Base-by-base conservation (phyloP, 2,329 filamentous ascomycete genomes). In the Tolypocladium album region DNA sequence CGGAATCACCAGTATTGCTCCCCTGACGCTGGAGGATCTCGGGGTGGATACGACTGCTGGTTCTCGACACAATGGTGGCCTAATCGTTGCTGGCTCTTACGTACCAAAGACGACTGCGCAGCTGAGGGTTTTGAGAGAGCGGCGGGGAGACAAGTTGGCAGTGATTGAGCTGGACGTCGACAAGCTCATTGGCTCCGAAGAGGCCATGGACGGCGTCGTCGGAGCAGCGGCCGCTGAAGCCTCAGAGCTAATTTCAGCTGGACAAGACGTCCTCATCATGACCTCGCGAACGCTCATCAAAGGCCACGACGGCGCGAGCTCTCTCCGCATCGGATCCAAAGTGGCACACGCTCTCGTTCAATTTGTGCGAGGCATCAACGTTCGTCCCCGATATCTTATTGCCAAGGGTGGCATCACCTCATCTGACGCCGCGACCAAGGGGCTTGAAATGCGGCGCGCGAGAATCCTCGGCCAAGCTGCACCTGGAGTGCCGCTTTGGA, bases 381-480 rank as follows among this genome's bases (percentile, higher is more conserved):
- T 76, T 3, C 71, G 76, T 22, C 82, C 82, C 11, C 70, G 81
- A 60, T 85, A 84, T 66, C 69, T 85, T 4, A 82, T 85, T 66
- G 81, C 82, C 3, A 85, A 82, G 70, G 82, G 83, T 0, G 82
- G 83, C 27, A 85, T 85, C 60, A 85, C 82, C 0, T 82, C 79
- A 1, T 83, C 80, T 0, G 82, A 85, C 63, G 78, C 78, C 57
- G 82, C 82, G 0, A 83, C 79, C 0, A 83, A 84, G 58, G 80
- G 78, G 0, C 65, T 85, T 24, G 71, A 70, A 39, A 79, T 84
- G 70, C 79, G 78, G 61, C 73, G 76, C 0, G 82, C 82, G 7
- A 74, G 71, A 45, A 75, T 85, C 50, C 67, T 83, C 1, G 82
- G 82, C 0, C 82, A 86, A 62, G 82, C 82, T 2, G 81, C 81